phyloP scores from a whole-genome alignment of 169 alveolate species.

The Plasmodium vivax region DNA sequence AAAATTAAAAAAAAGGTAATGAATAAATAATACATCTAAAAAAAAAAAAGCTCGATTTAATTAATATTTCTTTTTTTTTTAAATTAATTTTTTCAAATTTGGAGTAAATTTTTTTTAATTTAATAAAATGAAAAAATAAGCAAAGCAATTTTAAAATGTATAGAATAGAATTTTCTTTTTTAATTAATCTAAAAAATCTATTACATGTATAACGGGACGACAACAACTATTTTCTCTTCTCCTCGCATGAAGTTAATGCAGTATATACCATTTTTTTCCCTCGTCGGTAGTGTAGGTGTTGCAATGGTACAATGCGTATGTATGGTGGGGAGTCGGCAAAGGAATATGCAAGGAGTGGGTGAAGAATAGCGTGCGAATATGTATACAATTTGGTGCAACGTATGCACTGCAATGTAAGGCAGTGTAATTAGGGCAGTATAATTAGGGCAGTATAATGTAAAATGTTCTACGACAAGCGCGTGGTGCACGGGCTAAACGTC shows the following conservation, averaged over 20 bases:
- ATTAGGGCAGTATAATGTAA: not conserved
- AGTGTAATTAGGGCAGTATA: too few relatives aligned
- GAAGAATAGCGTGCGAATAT: not conserved
- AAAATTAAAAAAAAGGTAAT: not conserved
- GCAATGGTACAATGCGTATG: not conserved
- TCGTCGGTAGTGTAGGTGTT: not conserved
- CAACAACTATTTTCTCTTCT: not conserved
- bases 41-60: not conserved
- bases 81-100: not conserved
- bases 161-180: not conserved
- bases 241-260: not conserved
- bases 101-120: not conserved
- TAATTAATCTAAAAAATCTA: constrained; percentile 6
- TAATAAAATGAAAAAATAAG: not conserved
- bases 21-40: not conserved
- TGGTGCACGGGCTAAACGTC: not conserved
- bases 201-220: not conserved
- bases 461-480: not conserved
- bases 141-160: not conserved
- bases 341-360: not conserved
- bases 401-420: not conserved
- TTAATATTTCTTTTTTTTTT: not conserved
- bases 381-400: too few relatives aligned
- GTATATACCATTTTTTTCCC: not conserved
- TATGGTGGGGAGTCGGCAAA: not conserved